Evolutionary conservation across 2,329 filamentous ascomycete genomes (phyloP).

Genomic region (Lomentospora prolificans): DNA sequence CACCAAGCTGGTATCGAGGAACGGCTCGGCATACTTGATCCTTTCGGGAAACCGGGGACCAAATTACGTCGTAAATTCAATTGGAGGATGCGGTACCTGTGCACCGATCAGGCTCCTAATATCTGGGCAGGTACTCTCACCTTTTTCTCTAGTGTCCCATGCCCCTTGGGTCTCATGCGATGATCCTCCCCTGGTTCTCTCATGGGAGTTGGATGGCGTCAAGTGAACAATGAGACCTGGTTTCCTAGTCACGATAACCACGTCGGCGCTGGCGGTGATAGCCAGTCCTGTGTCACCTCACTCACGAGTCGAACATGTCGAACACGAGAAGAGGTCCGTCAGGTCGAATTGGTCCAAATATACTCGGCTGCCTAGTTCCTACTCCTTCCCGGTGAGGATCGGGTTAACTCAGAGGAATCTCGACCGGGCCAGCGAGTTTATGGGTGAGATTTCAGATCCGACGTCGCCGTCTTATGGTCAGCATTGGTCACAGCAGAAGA

Average conservation of each 20-base stretch:
- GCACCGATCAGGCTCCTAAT: neutral
- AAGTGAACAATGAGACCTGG: constrained; percentile 8
- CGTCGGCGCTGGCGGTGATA: neutral
- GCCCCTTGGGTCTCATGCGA: neutral
- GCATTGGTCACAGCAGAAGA: constrained; percentile 33
- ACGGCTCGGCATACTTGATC: constrained; percentile 4
- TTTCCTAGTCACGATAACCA: neutral
- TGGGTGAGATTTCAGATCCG: constrained; percentile 33
- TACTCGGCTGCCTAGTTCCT: constrained; percentile 1
- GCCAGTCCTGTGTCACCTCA: neutral
- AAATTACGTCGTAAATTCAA: neutral
- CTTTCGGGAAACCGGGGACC: constrained; percentile 3
- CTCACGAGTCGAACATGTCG: neutral
- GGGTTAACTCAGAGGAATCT: constrained; percentile 35
- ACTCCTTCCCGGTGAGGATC: constrained; percentile 27
- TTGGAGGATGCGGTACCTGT: neutral
- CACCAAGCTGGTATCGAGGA: constrained; percentile 1
- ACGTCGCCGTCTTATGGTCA: constrained; percentile 33
- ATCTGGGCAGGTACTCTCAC: neutral
- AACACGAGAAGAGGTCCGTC: constrained; percentile 5
- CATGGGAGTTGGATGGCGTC: neutral
- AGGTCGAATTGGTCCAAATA: neutral
- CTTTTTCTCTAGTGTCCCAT: neutral
- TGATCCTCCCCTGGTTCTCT: neutral
- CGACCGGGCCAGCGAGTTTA: constrained; percentile 32